Evolutionary conservation across 306 rosid genomes (phyloP).

Genomic region (Prosopis cineraria): DNA sequence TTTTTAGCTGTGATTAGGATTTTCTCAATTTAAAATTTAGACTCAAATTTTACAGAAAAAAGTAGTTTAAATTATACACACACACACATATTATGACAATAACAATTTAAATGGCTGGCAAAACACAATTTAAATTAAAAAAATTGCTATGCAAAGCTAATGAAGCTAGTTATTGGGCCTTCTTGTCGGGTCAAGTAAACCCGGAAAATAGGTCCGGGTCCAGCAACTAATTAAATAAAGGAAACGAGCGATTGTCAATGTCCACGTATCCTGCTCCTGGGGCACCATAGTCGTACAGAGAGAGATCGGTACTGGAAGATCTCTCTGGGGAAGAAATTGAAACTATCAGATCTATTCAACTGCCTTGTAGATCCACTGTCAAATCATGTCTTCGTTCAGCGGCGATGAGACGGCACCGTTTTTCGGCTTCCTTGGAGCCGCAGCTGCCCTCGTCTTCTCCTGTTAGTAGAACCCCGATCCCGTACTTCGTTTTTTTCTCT

Average conservation of each 20-base stretch:
- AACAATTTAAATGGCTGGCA: too few relatives aligned
- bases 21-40: too few relatives aligned
- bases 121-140: too few relatives aligned
- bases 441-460: constrained; percentile 84
- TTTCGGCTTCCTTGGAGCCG: constrained; percentile 95
- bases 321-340: constrained; percentile 8
- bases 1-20: too few relatives aligned
- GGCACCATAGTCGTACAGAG: background rate
- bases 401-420: constrained; percentile 95
- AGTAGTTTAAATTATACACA: too few relatives aligned
- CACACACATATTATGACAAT: too few relatives aligned
- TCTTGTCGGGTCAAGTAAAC: background rate
- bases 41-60: too few relatives aligned
- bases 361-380: constrained; percentile 38
- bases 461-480: constrained; percentile 45
- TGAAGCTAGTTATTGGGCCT: too few relatives aligned
- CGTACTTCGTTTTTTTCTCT: background rate
- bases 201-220: background rate
- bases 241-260: background rate
- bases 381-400: constrained; percentile 65
- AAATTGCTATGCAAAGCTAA: too few relatives aligned
- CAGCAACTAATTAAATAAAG: background rate
- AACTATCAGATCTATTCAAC: constrained; percentile 46
- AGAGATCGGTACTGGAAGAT: constrained; percentile 18
- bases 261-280: constrained; percentile 22